These are phyloP conservation scores for Pulveroboletus sp. DNA, from an alignment of 768 basidiomycete genomes.

Conservation along the genomic window DNA sequence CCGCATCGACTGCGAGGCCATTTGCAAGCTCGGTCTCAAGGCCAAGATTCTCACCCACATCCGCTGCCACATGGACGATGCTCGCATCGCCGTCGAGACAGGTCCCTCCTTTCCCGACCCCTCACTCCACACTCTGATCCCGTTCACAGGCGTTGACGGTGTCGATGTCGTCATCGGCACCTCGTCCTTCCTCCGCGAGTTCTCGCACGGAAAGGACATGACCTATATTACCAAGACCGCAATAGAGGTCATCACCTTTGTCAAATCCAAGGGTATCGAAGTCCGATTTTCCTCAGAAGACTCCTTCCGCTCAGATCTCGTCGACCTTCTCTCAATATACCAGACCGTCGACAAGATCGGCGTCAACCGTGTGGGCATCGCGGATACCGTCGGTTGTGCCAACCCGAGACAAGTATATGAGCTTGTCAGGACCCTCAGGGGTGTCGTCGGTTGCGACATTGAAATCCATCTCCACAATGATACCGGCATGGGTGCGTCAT, in stretches of 20 bases:
- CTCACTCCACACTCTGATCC: background rate
- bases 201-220: conserved; percentile 99
- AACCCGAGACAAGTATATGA: conserved; percentile 99
- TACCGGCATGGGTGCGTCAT: conserved; percentile 80
- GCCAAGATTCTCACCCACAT: conserved; percentile 98
- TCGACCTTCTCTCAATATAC: conserved; percentile 97
- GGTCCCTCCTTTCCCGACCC: conserved; percentile 44
- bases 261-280: conserved; percentile 99
- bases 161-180: conserved; percentile 99
- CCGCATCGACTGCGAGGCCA: conserved; percentile 89
- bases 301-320: conserved; percentile 98
- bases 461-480: conserved; percentile 99
- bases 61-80: conserved; percentile 99
- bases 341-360: conserved; percentile 99
- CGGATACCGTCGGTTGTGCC: conserved; percentile 98
- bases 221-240: conserved; percentile 98
- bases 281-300: conserved; percentile 99
- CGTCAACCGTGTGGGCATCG: conserved; percentile 97
- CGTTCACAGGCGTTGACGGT: conserved; percentile 81
- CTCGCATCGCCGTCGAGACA: conserved; percentile 95
- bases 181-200: conserved; percentile 97
- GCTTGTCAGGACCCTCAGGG: conserved; percentile 90
- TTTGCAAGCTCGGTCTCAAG: conserved; percentile 97
- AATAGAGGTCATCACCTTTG: conserved; percentile 97
- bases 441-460: conserved; percentile 96